These are phyloP conservation scores for Camellia sinensis DNA, from an alignment of 148 eudicot genomes.

Conservation along the genomic window DNA sequence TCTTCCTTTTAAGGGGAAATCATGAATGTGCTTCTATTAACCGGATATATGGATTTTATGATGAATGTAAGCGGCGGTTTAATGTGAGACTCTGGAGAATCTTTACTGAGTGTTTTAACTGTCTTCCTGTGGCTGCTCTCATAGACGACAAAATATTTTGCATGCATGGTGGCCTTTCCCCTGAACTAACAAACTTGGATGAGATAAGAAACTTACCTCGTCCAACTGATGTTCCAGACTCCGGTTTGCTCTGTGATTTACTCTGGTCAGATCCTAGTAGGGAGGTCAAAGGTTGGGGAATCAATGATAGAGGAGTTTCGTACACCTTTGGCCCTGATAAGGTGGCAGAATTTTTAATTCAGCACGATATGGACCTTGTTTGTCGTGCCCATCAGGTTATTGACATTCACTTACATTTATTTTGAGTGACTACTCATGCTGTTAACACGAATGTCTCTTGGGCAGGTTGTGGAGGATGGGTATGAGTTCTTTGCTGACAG, in stretches of 20 bases:
- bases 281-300: constrained; percentile 71
- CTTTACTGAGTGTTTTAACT: constrained; percentile 69
- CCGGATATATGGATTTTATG: constrained; percentile 72
- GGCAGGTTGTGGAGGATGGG: constrained; percentile 75
- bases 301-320: constrained; percentile 77
- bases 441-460: constrained; percentile 18
- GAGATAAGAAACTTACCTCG: constrained; percentile 57
- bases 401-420: constrained; percentile 6
- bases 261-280: constrained; percentile 83
- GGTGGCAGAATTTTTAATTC: constrained; percentile 63
- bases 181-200: constrained; percentile 58
- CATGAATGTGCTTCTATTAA: constrained; percentile 74
- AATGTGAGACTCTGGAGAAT: constrained; percentile 72
- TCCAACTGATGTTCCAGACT: constrained; percentile 71
- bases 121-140: constrained; percentile 79
- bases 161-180: constrained; percentile 85
- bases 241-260: constrained; percentile 71
- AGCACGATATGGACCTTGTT: constrained; percentile 70
- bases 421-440: not conserved
- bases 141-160: constrained; percentile 75
- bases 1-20: constrained; percentile 66
- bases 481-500: constrained; percentile 75
- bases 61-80: constrained; percentile 74
- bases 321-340: constrained; percentile 72
- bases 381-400: constrained; percentile 75